phyloP scores from a whole-genome alignment of 2,329 filamentous ascomycete species.

The Byssochlamys sp. region DNA sequence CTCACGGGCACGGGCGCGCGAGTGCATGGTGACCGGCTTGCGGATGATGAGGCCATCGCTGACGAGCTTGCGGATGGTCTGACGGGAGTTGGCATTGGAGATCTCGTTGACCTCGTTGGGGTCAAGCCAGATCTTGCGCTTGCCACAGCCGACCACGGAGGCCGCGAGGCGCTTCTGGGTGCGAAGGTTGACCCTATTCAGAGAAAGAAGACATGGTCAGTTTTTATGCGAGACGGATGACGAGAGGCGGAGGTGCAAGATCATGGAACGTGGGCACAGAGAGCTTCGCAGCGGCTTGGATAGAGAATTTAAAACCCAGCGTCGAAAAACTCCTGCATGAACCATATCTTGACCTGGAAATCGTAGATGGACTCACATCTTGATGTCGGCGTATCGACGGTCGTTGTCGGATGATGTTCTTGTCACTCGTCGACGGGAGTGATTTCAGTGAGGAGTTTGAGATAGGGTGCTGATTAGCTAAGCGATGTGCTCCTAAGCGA shows the following conservation, averaged over 20 bases:
- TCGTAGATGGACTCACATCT: slow-evolving; percentile 34
- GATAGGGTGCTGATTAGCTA: slow-evolving; percentile 32
- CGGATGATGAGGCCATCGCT: slow-evolving; percentile 99
- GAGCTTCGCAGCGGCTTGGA: slow-evolving; percentile 4
- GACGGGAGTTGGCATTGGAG: slow-evolving; percentile 99
- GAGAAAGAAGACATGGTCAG: slow-evolving; percentile 23
- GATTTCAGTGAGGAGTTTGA: slow-evolving; percentile 34
- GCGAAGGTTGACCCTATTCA: slow-evolving; percentile 89
- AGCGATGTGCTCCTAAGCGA: slow-evolving; percentile 32
- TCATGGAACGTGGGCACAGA: neutral
- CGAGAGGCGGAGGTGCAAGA: slow-evolving; percentile 11
- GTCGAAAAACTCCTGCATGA: slow-evolving; percentile 11
- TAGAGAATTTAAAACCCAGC: slow-evolving; percentile 11
- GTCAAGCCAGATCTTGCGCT: slow-evolving; percentile 99
- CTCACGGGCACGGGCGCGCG: slow-evolving; percentile 87
- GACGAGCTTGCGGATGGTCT: slow-evolving; percentile 99
- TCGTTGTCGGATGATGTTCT: slow-evolving; percentile 38
- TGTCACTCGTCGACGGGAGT: slow-evolving; percentile 28
- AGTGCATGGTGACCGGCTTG: slow-evolving; percentile 99
- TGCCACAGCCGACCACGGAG: slow-evolving; percentile 94
- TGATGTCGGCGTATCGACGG: slow-evolving; percentile 38
- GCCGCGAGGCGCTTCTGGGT: slow-evolving; percentile 99
- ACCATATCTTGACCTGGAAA: slow-evolving; percentile 8
- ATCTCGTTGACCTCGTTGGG: slow-evolving; percentile 99
- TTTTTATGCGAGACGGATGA: neutral